Conservation (phyloP, 2,329 filamentous ascomycete species). For the Neofusicoccum parvum region DNA sequence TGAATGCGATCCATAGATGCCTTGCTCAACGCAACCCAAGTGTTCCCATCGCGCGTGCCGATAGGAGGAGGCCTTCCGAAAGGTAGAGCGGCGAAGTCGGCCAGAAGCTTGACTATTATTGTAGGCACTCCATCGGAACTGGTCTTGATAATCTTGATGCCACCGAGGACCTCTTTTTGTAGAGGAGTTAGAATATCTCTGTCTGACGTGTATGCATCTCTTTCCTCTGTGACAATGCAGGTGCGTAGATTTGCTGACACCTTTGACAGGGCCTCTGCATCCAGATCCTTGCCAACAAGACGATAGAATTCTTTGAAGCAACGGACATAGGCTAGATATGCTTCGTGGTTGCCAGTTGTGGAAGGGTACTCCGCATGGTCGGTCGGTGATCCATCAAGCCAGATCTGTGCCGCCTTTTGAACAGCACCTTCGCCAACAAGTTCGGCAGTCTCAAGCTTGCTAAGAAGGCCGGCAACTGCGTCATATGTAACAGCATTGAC, state of each 20-base stretch:
- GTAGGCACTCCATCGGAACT: conserved; percentile 67
- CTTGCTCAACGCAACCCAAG: conserved; percentile 88
- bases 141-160: conserved; percentile 67
- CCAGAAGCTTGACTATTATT: conserved; percentile 68
- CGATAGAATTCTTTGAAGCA: conserved; percentile 77
- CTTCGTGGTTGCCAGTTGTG: conserved; percentile 66
- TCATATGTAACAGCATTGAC: conserved; percentile 47
- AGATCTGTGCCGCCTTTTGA: conserved; percentile 8
- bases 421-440: conserved; percentile 31
- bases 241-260: conserved; percentile 72
- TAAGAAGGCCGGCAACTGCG: conserved; percentile 43
- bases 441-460: conserved; percentile 30
- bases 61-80: conserved; percentile 45
- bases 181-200: conserved; percentile 72
- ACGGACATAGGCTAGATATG: conserved; percentile 80
- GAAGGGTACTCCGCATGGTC: background rate
- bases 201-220: conserved; percentile 70
- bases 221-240: conserved; percentile 70
- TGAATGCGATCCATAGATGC: conserved; percentile 73
- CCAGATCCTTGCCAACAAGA: conserved; percentile 67
- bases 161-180: conserved; percentile 69
- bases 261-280: conserved; percentile 62
- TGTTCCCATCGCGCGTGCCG: conserved; percentile 57
- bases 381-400: conserved; percentile 2
- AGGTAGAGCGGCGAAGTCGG: conserved; percentile 71